A percentile compares a stretch with the other conserved stretches of the same genome.
Conservation (phyloP, 2,329 filamentous ascomycete genomes). For the Colletotrichum godetiae region DNA sequence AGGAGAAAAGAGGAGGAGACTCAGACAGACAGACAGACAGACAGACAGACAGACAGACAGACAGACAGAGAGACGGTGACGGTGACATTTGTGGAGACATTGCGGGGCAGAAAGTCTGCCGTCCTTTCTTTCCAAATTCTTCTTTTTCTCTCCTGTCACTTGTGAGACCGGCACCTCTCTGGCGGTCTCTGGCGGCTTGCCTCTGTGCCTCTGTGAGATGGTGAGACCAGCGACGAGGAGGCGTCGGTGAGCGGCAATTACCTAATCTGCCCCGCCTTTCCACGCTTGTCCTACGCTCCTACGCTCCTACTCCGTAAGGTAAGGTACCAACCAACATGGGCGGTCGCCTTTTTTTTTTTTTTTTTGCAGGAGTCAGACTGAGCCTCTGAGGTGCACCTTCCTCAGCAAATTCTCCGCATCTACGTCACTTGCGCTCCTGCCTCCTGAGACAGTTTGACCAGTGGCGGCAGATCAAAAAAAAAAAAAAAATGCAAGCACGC, state of each 20-base stretch:
- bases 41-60: too few relatives aligned
- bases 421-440: not conserved
- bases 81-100: not conserved
- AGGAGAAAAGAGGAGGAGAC: not conserved
- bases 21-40: too few relatives aligned
- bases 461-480: not conserved
- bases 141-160: not conserved
- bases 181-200: not conserved
- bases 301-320: too few relatives aligned
- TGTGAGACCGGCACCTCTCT: not conserved
- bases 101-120: not conserved
- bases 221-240: not conserved
- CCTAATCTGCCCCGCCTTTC: slow-evolving; percentile 27
- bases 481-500: not conserved
- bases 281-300: not conserved
- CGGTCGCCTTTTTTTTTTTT: slow-evolving; percentile 7
- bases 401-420: not conserved
- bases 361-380: not conserved
- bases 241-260: not conserved
- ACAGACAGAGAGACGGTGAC: not conserved
- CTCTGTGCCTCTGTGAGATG: not conserved
- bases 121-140: not conserved
- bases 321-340: not conserved
- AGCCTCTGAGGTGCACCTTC: not conserved
- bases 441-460: not conserved